A percentile compares a stretch with the other conserved stretches of the same genome.
These are phyloP conservation scores for Pseudocercospora macadamiae DNA, from an alignment of 2,329 filamentous ascomycete species.

Conservation along the genomic window DNA sequence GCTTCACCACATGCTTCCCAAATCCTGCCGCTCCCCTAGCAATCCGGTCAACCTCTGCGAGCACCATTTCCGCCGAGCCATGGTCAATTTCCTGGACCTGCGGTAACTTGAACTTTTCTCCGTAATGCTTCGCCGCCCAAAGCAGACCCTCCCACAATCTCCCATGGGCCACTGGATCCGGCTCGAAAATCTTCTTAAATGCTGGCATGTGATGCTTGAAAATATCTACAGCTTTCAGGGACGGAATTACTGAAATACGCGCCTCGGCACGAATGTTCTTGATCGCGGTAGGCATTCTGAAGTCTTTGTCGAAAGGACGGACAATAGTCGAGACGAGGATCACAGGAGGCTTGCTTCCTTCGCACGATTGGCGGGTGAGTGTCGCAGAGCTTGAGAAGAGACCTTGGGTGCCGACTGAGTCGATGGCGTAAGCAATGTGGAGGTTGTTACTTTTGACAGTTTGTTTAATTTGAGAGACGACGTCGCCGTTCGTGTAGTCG, in stretches of 20 bases:
- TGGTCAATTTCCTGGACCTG: background rate
- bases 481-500: background rate
- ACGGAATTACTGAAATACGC: background rate
- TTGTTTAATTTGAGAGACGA: background rate
- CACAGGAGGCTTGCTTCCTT: background rate
- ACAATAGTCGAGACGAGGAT: conserved; percentile 2
- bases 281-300: conserved; percentile 1
- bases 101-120: background rate
- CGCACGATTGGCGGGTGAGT: background rate
- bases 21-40: conserved; percentile 1
- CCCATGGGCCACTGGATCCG: background rate
- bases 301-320: background rate
- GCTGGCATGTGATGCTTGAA: background rate
- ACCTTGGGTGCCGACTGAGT: conserved; percentile 1
- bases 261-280: background rate
- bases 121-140: background rate
- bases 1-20: conserved; percentile 2
- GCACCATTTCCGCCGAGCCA: background rate
- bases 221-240: background rate
- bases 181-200: background rate
- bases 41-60: background rate
- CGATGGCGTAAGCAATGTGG: background rate
- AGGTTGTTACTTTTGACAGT: background rate
- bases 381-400: background rate
- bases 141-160: background rate